Percentiles rank a stretch among this genome's conserved stretches.
Conservation (phyloP, 805 yeast genomes). For the Novakomyces olei region DNA sequence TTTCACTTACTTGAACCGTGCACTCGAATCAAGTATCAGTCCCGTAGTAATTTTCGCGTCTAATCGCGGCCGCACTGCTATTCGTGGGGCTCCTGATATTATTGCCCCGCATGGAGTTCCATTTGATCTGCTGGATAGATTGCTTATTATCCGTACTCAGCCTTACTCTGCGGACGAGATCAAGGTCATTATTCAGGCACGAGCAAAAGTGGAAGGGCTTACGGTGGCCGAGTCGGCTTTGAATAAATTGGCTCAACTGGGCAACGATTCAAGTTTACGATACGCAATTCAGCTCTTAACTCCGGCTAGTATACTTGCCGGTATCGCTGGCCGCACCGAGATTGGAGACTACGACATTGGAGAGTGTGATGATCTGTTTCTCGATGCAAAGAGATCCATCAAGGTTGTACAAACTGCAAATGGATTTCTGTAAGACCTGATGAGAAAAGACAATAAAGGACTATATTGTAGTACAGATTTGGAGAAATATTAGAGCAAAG, state of each 20-base stretch:
- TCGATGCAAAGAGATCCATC: constrained; percentile 70
- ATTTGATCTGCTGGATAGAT: constrained; percentile 76
- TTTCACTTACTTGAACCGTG: constrained; percentile 83
- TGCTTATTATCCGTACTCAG: constrained; percentile 74
- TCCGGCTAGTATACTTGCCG: constrained; percentile 70
- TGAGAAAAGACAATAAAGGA: neutral
- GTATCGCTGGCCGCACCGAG: constrained; percentile 47
- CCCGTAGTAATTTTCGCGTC: constrained; percentile 93
- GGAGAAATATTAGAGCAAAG: too few relatives aligned
- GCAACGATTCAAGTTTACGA: constrained; percentile 60
- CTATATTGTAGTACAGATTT: neutral
- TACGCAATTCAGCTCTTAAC: constrained; percentile 79
- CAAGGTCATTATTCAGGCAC: constrained; percentile 53
- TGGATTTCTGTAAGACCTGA: constrained; percentile 1
- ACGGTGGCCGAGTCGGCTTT: constrained; percentile 47
- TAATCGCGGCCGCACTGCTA: constrained; percentile 77
- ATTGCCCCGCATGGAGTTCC: constrained; percentile 93
- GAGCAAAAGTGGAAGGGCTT: constrained; percentile 58
- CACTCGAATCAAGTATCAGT: constrained; percentile 74
- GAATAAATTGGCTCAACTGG: constrained; percentile 49
- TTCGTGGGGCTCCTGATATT: constrained; percentile 69
- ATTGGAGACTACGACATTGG: constrained; percentile 51
- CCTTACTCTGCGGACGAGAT: constrained; percentile 77
- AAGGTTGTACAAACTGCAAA: constrained; percentile 25
- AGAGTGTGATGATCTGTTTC: constrained; percentile 59